Evolutionary conservation across 805 yeast species (phyloP).

Genomic region (Saccharomycopsis olivae): DNA sequence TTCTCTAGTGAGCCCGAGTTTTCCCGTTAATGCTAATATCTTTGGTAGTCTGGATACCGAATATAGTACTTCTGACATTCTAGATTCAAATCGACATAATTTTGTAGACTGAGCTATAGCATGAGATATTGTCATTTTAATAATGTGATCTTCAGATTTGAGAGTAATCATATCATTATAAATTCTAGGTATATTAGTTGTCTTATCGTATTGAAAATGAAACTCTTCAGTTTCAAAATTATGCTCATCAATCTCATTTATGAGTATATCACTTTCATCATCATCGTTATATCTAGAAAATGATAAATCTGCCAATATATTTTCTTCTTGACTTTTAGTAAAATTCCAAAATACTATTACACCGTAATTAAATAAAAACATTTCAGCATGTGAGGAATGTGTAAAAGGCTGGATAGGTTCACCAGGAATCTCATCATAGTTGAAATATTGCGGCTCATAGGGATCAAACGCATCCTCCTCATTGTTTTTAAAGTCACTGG

Average conservation of each 20-base stretch:
- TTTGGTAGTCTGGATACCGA: constrained; percentile 87
- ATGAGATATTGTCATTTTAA: constrained; percentile 87
- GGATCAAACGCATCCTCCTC: constrained; percentile 62
- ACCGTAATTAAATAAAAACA: constrained; percentile 85
- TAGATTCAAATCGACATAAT: constrained; percentile 79
- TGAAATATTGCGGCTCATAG: constrained; percentile 80
- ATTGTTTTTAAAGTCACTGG: constrained; percentile 24
- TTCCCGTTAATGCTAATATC: constrained; percentile 81
- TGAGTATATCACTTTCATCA: constrained; percentile 37
- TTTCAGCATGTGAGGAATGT: constrained; percentile 52
- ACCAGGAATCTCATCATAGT: constrained; percentile 31
- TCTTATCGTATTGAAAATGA: constrained; percentile 40
- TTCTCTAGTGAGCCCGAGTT: constrained; percentile 72
- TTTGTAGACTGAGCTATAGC: constrained; percentile 96
- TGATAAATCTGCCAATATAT: constrained; percentile 80
- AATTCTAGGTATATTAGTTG: constrained; percentile 58
- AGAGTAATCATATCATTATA: constrained; percentile 91
- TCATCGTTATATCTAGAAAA: constrained; percentile 33
- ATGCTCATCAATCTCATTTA: constrained; percentile 71
- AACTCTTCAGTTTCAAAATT: constrained; percentile 86
- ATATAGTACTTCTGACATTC: constrained; percentile 75
- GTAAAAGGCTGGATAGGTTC: constrained; percentile 6
- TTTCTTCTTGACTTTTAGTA: constrained; percentile 84
- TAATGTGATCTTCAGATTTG: constrained; percentile 83
- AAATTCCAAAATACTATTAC: constrained; percentile 98